Conservation (phyloP, 345 rosid genomes). For the Erysimum cheiranthoides region DNA sequence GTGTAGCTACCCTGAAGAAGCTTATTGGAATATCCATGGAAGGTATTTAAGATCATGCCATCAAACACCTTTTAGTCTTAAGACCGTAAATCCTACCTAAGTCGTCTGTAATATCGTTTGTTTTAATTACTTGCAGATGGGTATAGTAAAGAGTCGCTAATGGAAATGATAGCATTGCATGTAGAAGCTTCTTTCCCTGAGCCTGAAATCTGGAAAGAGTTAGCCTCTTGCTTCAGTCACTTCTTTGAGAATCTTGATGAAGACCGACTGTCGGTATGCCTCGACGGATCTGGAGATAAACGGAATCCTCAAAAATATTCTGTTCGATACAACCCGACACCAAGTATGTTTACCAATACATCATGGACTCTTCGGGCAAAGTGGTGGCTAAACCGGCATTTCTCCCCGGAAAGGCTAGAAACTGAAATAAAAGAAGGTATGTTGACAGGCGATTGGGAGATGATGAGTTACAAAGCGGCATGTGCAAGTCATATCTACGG, state of each 20-base stretch:
- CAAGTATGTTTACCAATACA: conserved; percentile 49
- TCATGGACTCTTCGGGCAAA: conserved; percentile 69
- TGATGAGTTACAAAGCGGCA: conserved; percentile 73
- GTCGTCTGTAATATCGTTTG: not conserved
- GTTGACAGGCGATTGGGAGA: conserved; percentile 56
- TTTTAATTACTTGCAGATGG: conserved; percentile 54
- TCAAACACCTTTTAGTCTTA: not conserved
- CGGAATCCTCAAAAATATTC: conserved; percentile 39
- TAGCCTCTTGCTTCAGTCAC: conserved; percentile 67
- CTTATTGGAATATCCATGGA: conserved; percentile 62
- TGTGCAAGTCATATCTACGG: conserved; percentile 77
- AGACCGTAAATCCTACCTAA: not conserved
- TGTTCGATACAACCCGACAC: conserved; percentile 47
- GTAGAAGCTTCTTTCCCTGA: conserved; percentile 66
- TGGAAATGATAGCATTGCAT: conserved; percentile 88
- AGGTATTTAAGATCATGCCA: conserved; percentile 45
- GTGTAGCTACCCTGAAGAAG: conserved; percentile 57
- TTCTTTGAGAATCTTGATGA: conserved; percentile 56
- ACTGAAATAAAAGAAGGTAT: conserved; percentile 58
- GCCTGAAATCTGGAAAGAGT: conserved; percentile 65
- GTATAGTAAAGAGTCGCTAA: conserved; percentile 55
- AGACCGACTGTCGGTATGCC: conserved; percentile 65
- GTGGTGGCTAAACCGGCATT: conserved; percentile 74
- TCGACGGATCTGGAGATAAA: conserved; percentile 48
- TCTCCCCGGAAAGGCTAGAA: conserved; percentile 57